Conservation (phyloP, 768 basidiomycete species). For the Calvatia gigantea region DNA sequence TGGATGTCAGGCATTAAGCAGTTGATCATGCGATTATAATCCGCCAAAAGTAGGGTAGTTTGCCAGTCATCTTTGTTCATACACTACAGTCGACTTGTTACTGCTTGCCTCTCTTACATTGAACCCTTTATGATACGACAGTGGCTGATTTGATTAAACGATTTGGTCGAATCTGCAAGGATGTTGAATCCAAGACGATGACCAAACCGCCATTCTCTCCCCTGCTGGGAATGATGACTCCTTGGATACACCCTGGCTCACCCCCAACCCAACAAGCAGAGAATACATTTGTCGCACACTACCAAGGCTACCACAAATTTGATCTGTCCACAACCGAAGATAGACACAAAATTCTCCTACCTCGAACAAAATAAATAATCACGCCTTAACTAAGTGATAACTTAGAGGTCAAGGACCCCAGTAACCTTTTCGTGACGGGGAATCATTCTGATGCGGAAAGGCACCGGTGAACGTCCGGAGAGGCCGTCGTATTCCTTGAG, state of each 20-base stretch:
- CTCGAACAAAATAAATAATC: neutral
- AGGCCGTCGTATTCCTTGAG: constrained; percentile 45
- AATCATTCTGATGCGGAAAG: constrained; percentile 31
- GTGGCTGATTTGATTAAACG: neutral
- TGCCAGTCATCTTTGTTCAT: neutral
- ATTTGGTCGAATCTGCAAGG: neutral
- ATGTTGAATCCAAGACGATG: no score
- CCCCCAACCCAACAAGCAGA: no score
- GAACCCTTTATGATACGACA: neutral
- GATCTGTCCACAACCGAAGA: no score
- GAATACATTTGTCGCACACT: no score
- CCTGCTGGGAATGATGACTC: no score
- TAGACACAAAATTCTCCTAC: neutral
- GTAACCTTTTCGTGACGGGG: constrained; percentile 16
- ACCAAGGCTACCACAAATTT: no score
- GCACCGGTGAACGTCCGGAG: constrained; percentile 42
- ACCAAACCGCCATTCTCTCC: no score
- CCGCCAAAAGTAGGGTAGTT: constrained; percentile 9
- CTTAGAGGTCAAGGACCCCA: neutral
- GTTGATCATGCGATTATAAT: constrained; percentile 67
- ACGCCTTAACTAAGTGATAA: no score
- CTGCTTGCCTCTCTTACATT: neutral
- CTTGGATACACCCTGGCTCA: no score
- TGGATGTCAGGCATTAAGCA: constrained; percentile 93
- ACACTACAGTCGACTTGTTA: neutral